Base-by-base conservation (phyloP, 805 yeast species). In the Saccharomyces cerevisiae region DNA sequence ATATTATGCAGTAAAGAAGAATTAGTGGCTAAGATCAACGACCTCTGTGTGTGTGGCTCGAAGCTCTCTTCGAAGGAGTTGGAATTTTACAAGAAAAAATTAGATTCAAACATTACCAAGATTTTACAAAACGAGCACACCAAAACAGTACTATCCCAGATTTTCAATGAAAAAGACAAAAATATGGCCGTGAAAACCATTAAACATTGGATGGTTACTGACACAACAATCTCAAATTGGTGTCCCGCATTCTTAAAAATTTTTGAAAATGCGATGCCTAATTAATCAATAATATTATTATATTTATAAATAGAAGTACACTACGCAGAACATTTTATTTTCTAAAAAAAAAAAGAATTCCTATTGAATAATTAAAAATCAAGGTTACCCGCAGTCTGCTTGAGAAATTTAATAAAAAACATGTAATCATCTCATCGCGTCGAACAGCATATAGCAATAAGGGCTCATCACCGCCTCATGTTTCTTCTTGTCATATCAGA, bases 211-310 rank as follows among this genome's bases (percentile, higher is more conserved):
- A 81, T 84, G 80, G 71, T 84, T 70, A 61, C 70, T 1, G 80
- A 82, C 59, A 77, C 75, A 47, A 83, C 86, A 0, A 79, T 80
- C 10, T 74, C 81, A 51, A 68, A 70, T 26, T 87, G 95, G 95
- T 81, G 87, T 57, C 75, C 81, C 27, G 85, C 91, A 3, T 71
- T 87, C 52, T 76, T 83, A 51, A 83, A 83, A 63, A 66, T 85
- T 3, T 59, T 80, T 14, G 80, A 79, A 52, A 71, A 70, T 52
- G 58, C 52, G 58, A 57, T 4, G 24, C 5, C 46, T 2, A 30
- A 11, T 6, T 4, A 27, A 17, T 51, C 2, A 31, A 41, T 31
- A 13, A 13, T 17, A 36, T 36, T 17, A 48, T 32, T 6, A 24
- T 22, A 31, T 24, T 31, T 48, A 28, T 48, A 29, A 30, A 43